Base-by-base conservation (phyloP, 75 land plant species). In the Larix kaempferi region DNA sequence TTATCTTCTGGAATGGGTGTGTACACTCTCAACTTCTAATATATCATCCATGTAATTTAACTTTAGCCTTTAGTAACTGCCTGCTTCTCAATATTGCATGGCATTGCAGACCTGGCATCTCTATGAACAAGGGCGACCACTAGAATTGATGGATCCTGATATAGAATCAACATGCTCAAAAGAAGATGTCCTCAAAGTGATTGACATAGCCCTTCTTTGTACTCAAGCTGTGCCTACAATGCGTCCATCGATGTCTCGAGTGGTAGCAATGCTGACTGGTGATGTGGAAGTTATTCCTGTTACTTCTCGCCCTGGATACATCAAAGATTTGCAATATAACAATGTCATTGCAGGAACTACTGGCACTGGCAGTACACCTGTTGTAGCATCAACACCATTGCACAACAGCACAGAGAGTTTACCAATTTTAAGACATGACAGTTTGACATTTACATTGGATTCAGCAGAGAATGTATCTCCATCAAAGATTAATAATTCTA, bases 1-100 rank as follows among this genome's bases (percentile, higher is more conserved):
- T 2, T 86, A 84, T 78, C 91, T 91, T 77, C 87, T 91, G 41
- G 91, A 91, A 84, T 88, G 86, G 93, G 93, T 91, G 80, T 16
- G 71, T 7, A 60, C 14, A 37, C 52, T 5, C 4, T 13, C 14
- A 26, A 14, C 27, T 26, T 57, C 26, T 49, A 1, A 21, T 64
- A 55, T 56, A 35, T 27, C 23, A 14, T 67, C 17, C 33, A 35
- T 67, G 27, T 37, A 37, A 67, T 19, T 37, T 37, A 17, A 27
- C 41, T 4, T 21, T 27, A 37, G 1, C 44, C 44, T 37, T 67
- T 35, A 35, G 11, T 67, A 16, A 67, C 19, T 37, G n/a, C 2
- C 49, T 41, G 37, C 8, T 10, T 1, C 49, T 10, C 37, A 19
- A 14, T 67, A 41, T 19, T 33, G 33, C 44, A 16, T 67, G 2